Conservation (phyloP, 2,329 filamentous ascomycete genomes). For the Colletotrichum orchidophilum region DNA sequence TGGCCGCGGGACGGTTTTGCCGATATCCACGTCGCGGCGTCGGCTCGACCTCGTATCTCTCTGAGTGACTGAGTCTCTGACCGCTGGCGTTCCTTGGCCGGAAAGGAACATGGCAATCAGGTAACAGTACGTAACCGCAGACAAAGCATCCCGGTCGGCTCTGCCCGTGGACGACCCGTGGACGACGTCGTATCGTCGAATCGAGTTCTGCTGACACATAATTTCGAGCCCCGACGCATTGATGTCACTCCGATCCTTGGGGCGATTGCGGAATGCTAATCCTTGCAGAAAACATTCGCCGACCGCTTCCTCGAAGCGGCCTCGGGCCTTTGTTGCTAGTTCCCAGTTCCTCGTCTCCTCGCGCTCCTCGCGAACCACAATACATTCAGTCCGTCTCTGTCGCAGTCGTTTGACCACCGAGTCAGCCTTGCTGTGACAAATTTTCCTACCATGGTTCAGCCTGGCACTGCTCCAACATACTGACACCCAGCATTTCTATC, state of each 20-base stretch:
- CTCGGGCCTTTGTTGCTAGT: not conserved
- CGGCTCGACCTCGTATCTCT: too few relatives aligned
- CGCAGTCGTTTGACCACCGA: slow-evolving; percentile 20
- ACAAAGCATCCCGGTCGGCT: not conserved
- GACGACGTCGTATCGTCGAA: slow-evolving; percentile 18
- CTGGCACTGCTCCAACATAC: slow-evolving; percentile 2
- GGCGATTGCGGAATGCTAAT: slow-evolving; percentile 9
- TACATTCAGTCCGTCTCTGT: not conserved
- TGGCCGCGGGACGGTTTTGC: slow-evolving; percentile 25
- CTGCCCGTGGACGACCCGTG: not conserved
- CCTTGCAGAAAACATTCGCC: slow-evolving; percentile 23
- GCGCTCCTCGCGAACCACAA: slow-evolving; percentile 2
- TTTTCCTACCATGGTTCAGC: slow-evolving; percentile 25
- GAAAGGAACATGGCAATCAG: slow-evolving; percentile 6
- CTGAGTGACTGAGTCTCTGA: not conserved
- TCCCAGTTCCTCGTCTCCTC: not conserved
- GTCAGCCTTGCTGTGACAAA: slow-evolving; percentile 29
- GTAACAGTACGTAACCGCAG: slow-evolving; percentile 28
- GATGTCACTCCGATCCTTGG: slow-evolving; percentile 20
- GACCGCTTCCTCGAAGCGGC: not conserved
- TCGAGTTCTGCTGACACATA: slow-evolving; percentile 32
- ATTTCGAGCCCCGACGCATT: slow-evolving; percentile 23
- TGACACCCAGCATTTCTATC: slow-evolving; percentile 11
- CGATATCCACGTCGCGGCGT: slow-evolving; percentile 8
- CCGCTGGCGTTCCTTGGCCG: not conserved